Evolutionary conservation across 2,329 filamentous ascomycete species (phyloP).

Genomic region (Hypoxylon sp.): DNA sequence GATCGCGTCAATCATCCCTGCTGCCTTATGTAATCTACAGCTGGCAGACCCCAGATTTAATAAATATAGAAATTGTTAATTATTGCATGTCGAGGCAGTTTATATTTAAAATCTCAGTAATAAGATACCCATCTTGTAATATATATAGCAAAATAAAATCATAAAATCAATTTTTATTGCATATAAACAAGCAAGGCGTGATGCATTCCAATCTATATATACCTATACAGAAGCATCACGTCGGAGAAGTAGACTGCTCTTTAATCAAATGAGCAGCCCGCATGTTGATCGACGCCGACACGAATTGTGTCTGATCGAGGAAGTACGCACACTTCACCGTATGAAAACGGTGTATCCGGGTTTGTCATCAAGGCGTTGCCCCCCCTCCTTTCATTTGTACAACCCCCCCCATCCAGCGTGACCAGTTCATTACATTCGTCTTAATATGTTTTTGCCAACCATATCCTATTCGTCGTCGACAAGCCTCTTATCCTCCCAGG

Average conservation of each 20-base stretch:
- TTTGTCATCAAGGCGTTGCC: not conserved
- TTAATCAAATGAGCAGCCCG: not conserved
- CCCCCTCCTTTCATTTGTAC: not conserved
- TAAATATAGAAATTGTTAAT: no score
- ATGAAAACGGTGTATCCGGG: slow-evolving; percentile 6
- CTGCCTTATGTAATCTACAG: no score
- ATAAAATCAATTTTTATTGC: slow-evolving; percentile 8
- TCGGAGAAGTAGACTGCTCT: no score
- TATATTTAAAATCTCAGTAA: not conserved
- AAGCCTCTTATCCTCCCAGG: slow-evolving; percentile 51
- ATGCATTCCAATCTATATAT: slow-evolving; percentile 19
- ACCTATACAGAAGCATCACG: slow-evolving; percentile 17
- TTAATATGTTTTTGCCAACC: not conserved
- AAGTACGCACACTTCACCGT: slow-evolving; percentile 13
- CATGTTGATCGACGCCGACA: not conserved
- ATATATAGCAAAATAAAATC: not conserved
- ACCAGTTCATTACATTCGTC: not conserved
- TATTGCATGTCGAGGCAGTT: no score
- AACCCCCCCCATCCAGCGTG: not conserved
- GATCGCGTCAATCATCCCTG: slow-evolving; percentile 21
- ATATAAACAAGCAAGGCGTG: slow-evolving; percentile 17
- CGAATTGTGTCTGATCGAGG: not conserved
- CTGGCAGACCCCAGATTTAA: no score
- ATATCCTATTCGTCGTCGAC: slow-evolving; percentile 50
- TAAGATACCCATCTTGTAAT: not conserved